Evolutionary conservation across 2,329 filamentous ascomycete species (phyloP), one percentile per base, ranked within the genome.

Genomic region (Colletotrichum sp.): DNA sequence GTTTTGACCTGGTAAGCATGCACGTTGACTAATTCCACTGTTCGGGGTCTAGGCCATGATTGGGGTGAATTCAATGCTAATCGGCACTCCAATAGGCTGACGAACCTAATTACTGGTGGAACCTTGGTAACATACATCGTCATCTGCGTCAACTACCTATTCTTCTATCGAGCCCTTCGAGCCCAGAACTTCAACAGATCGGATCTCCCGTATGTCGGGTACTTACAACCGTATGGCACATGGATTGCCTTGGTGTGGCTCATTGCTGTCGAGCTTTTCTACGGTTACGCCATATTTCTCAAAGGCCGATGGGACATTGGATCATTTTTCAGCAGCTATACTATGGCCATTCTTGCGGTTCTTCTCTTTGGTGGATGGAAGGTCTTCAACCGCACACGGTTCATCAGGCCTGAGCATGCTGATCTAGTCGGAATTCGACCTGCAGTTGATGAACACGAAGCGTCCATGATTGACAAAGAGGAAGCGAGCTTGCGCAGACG

Each of bases 191-290:
- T 92, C 18, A 30, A 55, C 36, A 30, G 63, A 90, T 91, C 5
- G 89, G 92, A 75, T 86, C 86, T 94, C 0, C 91, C 92, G 0
- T 93, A 92, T 83, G 90, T 88, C 72, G 93, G 93, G 80, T 93
- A 90, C 90, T 92, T 92, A 0, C 93, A 94, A 74, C 92, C 92
- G 0, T 89, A 86, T 69, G 92, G 92, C 0, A 92, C 92, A 0
- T 88, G 90, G 80, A 80, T 90, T 16, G 89, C 88, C 6, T 86
- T 93, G 18, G 76, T 89, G 1, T 85, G 93, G 55, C 93, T 92
- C 79, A 87, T 93, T 36, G 85, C 93, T 8, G 89, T 94, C 5
- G 85, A 93, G 3, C 88, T 93, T 0, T 69, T 57, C 49, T 92
- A 93, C 77, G 92, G 92, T 3, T 93, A 90, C 89, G 88, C 84